phyloP scores from a whole-genome alignment of 352 stramenopile species.

The Poterioochromonas sp. region DNA sequence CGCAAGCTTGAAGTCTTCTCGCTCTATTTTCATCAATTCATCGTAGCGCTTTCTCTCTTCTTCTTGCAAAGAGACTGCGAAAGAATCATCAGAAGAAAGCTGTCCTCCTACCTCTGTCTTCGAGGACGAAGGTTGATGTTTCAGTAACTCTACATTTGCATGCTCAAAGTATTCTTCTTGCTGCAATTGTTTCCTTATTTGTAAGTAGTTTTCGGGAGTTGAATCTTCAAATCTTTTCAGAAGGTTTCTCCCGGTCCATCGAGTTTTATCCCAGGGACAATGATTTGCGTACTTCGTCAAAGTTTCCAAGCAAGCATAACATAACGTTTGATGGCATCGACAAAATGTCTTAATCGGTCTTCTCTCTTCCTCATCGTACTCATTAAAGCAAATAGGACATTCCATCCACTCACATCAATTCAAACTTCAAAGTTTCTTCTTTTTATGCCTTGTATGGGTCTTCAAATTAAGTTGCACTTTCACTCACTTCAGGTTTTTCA shows the following conservation, averaged over 20 bases:
- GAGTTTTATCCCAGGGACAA: neutral
- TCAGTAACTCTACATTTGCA: no score
- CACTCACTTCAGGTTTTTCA: no score
- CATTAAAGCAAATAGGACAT: constrained; percentile 6
- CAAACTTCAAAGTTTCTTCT: no score
- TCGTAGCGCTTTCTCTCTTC: neutral
- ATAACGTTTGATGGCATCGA: neutral
- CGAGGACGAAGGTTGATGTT: neutral
- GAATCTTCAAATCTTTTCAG: neutral
- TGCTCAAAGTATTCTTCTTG: no score
- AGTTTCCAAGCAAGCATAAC: neutral
- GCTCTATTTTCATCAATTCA: constrained; percentile 39
- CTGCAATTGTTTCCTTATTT: no score
- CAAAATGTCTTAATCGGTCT: neutral
- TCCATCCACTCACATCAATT: no score
- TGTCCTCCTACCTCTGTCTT: neutral
- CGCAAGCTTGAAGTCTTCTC: no score
- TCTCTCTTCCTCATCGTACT: neutral
- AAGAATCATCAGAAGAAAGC: neutral
- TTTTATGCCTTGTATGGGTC: no score
- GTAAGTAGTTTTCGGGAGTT: neutral
- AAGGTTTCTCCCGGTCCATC: neutral
- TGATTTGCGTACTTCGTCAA: neutral
- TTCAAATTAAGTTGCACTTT: no score
- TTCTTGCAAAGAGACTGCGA: neutral